These are phyloP conservation scores for Dothistroma septosporum DNA, from an alignment of 2,329 filamentous ascomycete genomes.

Conservation along the genomic window DNA sequence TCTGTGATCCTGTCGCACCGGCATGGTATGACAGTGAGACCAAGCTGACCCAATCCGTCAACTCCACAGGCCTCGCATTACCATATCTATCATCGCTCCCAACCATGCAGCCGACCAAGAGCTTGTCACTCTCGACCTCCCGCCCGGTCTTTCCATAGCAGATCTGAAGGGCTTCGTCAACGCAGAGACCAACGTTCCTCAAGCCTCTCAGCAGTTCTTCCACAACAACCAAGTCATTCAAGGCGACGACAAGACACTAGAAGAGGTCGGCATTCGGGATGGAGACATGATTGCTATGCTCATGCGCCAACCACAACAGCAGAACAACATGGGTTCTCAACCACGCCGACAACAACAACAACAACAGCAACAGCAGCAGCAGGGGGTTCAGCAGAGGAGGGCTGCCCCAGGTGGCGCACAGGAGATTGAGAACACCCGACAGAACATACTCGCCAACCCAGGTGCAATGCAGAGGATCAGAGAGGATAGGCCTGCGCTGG, in stretches of 20 bases:
- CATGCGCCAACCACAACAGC: slow-evolving; percentile 52
- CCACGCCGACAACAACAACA: slow-evolving; percentile 39
- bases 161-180: slow-evolving; percentile 85
- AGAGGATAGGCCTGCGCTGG: slow-evolving; percentile 70
- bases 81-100: slow-evolving; percentile 75
- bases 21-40: slow-evolving; percentile 30
- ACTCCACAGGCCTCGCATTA: slow-evolving; percentile 67
- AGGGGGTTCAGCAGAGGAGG: slow-evolving; percentile 18
- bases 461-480: slow-evolving; percentile 66
- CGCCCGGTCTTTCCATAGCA: slow-evolving; percentile 74
- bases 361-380: slow-evolving; percentile 21
- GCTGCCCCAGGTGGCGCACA: slow-evolving; percentile 19
- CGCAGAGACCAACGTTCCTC: slow-evolving; percentile 71
- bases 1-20: slow-evolving; percentile 9
- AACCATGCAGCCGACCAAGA: slow-evolving; percentile 65
- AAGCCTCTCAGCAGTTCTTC: slow-evolving; percentile 75
- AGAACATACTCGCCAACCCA: slow-evolving; percentile 78
- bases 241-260: slow-evolving; percentile 74
- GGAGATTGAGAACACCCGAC: slow-evolving; percentile 74
- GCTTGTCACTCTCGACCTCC: slow-evolving; percentile 76
- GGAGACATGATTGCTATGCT: slow-evolving; percentile 91
- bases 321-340: slow-evolving; percentile 38
- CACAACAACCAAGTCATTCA: slow-evolving; percentile 79
- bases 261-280: slow-evolving; percentile 74
- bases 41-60: slow-evolving; percentile 22